A percentile compares a stretch with the other conserved stretches of the same genome.
These are phyloP conservation scores for Phaeosphaeria sp. DNA, from an alignment of 2,329 filamentous ascomycete species.

Conservation along the genomic window DNA sequence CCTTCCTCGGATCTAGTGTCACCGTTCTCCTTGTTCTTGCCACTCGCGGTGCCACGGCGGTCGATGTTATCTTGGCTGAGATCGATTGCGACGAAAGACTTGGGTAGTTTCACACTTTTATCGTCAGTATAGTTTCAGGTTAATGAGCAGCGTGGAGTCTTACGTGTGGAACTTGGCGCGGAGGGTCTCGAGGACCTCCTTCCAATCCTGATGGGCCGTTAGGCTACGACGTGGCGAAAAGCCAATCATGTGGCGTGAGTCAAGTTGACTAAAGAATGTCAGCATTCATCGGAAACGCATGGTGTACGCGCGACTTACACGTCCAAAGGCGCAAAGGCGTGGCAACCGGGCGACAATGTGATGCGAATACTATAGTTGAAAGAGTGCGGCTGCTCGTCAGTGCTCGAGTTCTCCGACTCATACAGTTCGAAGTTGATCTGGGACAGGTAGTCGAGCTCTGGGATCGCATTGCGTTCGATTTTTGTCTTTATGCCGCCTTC, in stretches of 20 bases:
- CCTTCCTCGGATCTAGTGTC: conserved; percentile 19
- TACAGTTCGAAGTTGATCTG: conserved; percentile 99
- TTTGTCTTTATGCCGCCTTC: conserved; percentile 97
- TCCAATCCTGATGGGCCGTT: conserved; percentile 93
- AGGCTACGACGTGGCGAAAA: conserved; percentile 89
- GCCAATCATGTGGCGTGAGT: conserved; percentile 95
- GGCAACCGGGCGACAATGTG: conserved; percentile 92
- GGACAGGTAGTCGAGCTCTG: conserved; percentile 94
- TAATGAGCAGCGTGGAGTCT: conserved; percentile 46
- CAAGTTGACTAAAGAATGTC: conserved; percentile 67
- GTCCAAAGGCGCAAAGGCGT: conserved; percentile 94
- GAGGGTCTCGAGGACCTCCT: conserved; percentile 93
- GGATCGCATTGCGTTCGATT: conserved; percentile 92
- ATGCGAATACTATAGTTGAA: conserved; percentile 97
- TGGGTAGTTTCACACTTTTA: conserved; percentile 56
- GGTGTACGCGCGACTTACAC: conserved; percentile 57
- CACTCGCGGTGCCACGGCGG: conserved; percentile 12
- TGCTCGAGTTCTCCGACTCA: conserved; percentile 79
- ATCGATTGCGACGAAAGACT: conserved; percentile 60
- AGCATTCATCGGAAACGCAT: conserved; percentile 2
- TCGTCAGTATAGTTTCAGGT: conserved; percentile 7
- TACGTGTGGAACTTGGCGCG: conserved; percentile 95
- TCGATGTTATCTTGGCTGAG: conserved; percentile 56
- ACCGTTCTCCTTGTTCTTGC: conserved; percentile 28
- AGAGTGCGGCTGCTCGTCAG: conserved; percentile 67